Percentiles rank a stretch among this genome's conserved stretches.
Evolutionary conservation across 2,329 filamentous ascomycete genomes (phyloP).

Genomic region (Sarocladiaceae sp.): DNA sequence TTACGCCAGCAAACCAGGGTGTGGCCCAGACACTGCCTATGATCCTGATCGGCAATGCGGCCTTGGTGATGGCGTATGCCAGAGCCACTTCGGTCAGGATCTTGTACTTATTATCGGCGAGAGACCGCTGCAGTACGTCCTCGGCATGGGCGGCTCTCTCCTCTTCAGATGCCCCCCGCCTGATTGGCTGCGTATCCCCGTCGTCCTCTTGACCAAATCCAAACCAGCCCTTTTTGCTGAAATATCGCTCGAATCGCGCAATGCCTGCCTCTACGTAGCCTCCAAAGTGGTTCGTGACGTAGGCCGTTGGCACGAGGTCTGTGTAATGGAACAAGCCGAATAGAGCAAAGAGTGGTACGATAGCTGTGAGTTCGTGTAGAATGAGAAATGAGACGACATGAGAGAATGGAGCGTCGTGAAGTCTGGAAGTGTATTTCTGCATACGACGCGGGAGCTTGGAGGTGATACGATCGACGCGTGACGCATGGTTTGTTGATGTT

Average conservation of each 20-base stretch:
- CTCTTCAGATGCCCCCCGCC: background rate
- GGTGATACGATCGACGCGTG: slow-evolving; percentile 40
- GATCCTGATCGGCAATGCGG: slow-evolving; percentile 70
- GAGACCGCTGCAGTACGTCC: slow-evolving; percentile 29
- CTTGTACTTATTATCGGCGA: slow-evolving; percentile 41
- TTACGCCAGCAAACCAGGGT: slow-evolving; percentile 77
- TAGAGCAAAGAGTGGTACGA: slow-evolving; percentile 71
- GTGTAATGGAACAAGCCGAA: slow-evolving; percentile 75
- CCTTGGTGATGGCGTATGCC: slow-evolving; percentile 87
- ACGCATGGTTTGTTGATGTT: slow-evolving; percentile 15
- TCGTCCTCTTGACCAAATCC: slow-evolving; percentile 41
- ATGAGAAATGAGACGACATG: slow-evolving; percentile 83
- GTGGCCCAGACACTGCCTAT: slow-evolving; percentile 78
- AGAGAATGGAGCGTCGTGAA: slow-evolving; percentile 71
- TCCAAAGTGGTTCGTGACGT: slow-evolving; percentile 44
- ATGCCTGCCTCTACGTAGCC: slow-evolving; percentile 54
- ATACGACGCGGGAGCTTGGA: slow-evolving; percentile 58
- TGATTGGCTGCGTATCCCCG: slow-evolving; percentile 14
- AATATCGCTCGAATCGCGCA: slow-evolving; percentile 70
- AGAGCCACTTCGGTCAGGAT: slow-evolving; percentile 69
- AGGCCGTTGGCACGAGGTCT: slow-evolving; percentile 59
- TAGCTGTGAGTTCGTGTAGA: slow-evolving; percentile 85
- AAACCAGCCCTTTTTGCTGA: slow-evolving; percentile 77
- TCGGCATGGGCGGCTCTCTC: slow-evolving; percentile 14
- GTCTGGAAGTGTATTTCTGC: slow-evolving; percentile 59